Evolutionary conservation across 2,329 filamentous ascomycete genomes (phyloP).

Genomic region (Stagonosporopsis tanaceti): DNA sequence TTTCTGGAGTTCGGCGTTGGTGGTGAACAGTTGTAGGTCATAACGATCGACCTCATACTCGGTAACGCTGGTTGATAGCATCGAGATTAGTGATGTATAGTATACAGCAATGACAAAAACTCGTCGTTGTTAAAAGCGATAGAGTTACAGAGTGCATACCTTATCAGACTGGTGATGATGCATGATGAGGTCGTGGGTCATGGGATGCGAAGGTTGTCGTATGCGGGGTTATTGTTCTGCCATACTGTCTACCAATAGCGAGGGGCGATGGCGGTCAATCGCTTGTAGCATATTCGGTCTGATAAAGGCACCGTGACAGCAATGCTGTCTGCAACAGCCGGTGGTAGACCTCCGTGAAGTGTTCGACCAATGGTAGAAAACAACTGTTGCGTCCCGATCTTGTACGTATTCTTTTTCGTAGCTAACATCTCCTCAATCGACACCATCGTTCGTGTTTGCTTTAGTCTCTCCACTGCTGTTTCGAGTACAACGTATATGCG

Average conservation of each 20-base stretch:
- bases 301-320: neutral
- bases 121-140: neutral
- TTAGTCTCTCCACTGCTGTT: slow-evolving; percentile 34
- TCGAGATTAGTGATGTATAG: slow-evolving; percentile 42
- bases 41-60: slow-evolving; percentile 11
- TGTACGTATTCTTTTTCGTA: slow-evolving; percentile 11
- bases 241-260: slow-evolving; percentile 27
- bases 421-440: neutral
- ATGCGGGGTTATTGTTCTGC: slow-evolving; percentile 23
- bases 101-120: slow-evolving; percentile 27
- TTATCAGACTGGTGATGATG: slow-evolving; percentile 21
- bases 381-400: neutral
- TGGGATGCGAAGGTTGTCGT: slow-evolving; percentile 19
- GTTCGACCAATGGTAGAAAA: neutral
- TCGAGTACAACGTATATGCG: slow-evolving; percentile 27
- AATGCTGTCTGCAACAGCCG: neutral
- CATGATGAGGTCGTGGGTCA: slow-evolving; percentile 20
- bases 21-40: slow-evolving; percentile 10
- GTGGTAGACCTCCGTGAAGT: neutral
- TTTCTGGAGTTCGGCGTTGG: slow-evolving; percentile 21
- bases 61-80: slow-evolving; percentile 17
- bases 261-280: slow-evolving; percentile 13
- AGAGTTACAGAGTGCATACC: slow-evolving; percentile 17
- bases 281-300: neutral
- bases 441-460: slow-evolving; percentile 18